Percentiles rank a stretch among this genome's conserved stretches.
Conservation (phyloP, 164 flowering plant genomes). For the Liriodendron chinense region DNA sequence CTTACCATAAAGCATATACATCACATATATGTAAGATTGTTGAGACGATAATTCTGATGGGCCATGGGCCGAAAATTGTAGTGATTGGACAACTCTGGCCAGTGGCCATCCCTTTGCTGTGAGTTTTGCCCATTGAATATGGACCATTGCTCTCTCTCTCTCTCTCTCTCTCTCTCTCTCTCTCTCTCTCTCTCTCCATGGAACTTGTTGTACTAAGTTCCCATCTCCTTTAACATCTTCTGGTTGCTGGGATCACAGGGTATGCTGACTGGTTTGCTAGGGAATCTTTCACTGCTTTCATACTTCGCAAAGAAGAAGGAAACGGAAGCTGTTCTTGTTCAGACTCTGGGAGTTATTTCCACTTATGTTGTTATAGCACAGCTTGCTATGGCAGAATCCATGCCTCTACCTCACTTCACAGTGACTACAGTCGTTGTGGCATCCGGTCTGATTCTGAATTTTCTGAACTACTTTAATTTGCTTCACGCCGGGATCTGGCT, state of each 20-base stretch:
- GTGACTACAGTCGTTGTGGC: constrained; percentile 61
- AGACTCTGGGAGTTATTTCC: constrained; percentile 84
- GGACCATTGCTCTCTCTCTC: no score
- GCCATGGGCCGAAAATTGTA: background rate
- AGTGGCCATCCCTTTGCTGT: background rate
- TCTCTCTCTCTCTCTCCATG: background rate
- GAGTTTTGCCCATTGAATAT: background rate
- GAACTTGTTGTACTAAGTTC: background rate
- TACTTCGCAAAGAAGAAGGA: constrained; percentile 90
- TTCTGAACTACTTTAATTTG: constrained; percentile 58
- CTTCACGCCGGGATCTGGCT: constrained; percentile 55
- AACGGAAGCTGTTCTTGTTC: constrained; percentile 75
- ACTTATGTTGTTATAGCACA: constrained; percentile 61
- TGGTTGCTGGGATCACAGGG: constrained; percentile 38
- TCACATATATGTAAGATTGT: background rate
- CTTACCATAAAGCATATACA: background rate
- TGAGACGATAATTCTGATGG: background rate
- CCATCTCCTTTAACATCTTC: no score
- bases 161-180: no score
- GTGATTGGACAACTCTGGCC: background rate
- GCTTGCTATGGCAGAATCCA: constrained; percentile 78
- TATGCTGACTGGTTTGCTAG: constrained; percentile 89
- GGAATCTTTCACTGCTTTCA: constrained; percentile 83
- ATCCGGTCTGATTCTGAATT: constrained; percentile 67
- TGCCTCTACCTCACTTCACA: constrained; percentile 67